These are phyloP conservation scores for Porogramme epimiltina DNA, from an alignment of 1,284 basidiomycete genomes.

Conservation along the genomic window DNA sequence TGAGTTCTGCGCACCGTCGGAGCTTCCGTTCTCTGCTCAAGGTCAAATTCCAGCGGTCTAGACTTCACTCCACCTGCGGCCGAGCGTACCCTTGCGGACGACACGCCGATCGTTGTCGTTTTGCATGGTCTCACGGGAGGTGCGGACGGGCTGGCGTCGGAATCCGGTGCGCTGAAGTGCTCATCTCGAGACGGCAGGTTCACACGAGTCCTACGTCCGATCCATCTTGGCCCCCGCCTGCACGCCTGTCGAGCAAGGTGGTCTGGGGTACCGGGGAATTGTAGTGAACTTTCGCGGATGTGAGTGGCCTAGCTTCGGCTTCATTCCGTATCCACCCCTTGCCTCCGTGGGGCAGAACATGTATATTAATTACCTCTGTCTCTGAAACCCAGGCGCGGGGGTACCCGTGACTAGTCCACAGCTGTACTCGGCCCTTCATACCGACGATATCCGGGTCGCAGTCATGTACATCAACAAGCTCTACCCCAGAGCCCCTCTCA, in stretches of 20 bases:
- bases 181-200: constrained; percentile 49
- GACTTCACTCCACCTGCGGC: constrained; percentile 68
- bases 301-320: constrained; percentile 37
- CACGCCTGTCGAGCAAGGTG: constrained; percentile 69
- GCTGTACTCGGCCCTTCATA: constrained; percentile 86
- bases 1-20: constrained; percentile 35
- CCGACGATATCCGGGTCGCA: constrained; percentile 85
- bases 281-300: constrained; percentile 95
- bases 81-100: constrained; percentile 51
- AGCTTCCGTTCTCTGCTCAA: not conserved
- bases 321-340: not conserved
- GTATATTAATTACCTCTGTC: constrained; percentile 7
- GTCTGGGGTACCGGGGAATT: constrained; percentile 84
- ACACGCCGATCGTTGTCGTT: constrained; percentile 82
- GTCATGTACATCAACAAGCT: constrained; percentile 74
- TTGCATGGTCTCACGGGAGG: constrained; percentile 89
- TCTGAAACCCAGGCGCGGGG: constrained; percentile 62
- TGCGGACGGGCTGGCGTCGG: constrained; percentile 29
- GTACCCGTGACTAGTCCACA: constrained; percentile 81
- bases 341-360: not conserved
- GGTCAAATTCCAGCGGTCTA: constrained; percentile 53
- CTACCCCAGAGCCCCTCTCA: constrained; percentile 81
- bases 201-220: constrained; percentile 88
- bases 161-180: constrained; percentile 1
- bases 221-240: constrained; percentile 76